Conservation (phyloP, 2,329 filamentous ascomycete species). For the Ophiostoma triangulosporum region DNA sequence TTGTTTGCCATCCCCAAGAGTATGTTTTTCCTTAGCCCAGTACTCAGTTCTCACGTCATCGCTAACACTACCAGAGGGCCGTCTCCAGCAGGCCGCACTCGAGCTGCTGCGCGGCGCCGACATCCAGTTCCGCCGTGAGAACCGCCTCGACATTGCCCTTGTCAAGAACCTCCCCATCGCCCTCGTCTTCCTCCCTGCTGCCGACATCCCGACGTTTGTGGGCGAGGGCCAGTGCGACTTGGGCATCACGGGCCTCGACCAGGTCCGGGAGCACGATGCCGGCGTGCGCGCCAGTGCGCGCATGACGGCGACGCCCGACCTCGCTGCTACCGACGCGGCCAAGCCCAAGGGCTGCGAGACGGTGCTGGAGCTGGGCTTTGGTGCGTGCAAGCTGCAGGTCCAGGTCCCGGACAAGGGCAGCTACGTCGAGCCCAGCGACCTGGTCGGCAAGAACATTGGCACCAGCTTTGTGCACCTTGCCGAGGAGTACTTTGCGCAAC, state of each 20-base stretch:
- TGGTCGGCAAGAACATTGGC: constrained; percentile 85
- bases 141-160: constrained; percentile 88
- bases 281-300: constrained; percentile 36
- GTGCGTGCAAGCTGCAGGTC: constrained; percentile 85
- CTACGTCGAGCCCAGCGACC: constrained; percentile 55
- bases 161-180: constrained; percentile 95
- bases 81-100: constrained; percentile 74
- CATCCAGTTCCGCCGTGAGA: constrained; percentile 92
- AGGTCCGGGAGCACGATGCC: constrained; percentile 81
- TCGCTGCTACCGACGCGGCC: constrained; percentile 21
- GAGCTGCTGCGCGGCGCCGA: constrained; percentile 88
- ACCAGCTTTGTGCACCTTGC: constrained; percentile 88
- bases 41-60: no score
- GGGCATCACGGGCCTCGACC: constrained; percentile 87
- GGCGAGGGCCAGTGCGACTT: constrained; percentile 83
- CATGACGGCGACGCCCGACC: constrained; percentile 27
- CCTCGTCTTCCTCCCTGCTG: constrained; percentile 90
- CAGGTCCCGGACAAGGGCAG: constrained; percentile 81
- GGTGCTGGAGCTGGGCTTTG: constrained; percentile 82
- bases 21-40: constrained; percentile 38
- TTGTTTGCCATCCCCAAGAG: constrained; percentile 98
- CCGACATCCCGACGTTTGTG: constrained; percentile 95
- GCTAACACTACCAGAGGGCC: constrained; percentile 55
- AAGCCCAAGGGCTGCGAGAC: constrained; percentile 57
- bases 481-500: constrained; percentile 65